Evolutionary conservation across 108 stramenopile genomes (phyloP).

Genomic region (Conticribra guillardii): DNA sequence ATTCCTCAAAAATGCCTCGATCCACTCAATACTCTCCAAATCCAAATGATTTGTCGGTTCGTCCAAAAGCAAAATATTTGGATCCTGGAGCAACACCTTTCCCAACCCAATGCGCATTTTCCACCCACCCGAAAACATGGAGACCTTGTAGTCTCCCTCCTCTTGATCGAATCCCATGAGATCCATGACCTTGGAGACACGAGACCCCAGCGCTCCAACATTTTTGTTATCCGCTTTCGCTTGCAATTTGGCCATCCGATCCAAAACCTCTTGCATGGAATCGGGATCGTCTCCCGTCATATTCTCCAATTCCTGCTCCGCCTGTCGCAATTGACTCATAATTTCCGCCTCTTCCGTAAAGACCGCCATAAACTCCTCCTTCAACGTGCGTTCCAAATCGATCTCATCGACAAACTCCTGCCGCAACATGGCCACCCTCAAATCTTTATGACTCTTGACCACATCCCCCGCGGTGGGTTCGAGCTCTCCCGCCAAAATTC

Average conservation of each 20-base stretch:
- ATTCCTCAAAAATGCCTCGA: conserved; percentile 92
- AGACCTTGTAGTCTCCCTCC: conserved; percentile 85
- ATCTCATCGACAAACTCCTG: conserved; percentile 97
- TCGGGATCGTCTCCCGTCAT: conserved; percentile 61
- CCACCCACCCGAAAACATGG: conserved; percentile 96
- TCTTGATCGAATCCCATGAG: conserved; percentile 93
- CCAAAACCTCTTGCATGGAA: conserved; percentile 87
- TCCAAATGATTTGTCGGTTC: conserved; percentile 92
- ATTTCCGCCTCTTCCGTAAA: conserved; percentile 90
- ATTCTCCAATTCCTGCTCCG: conserved; percentile 66
- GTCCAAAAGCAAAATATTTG: conserved; percentile 93
- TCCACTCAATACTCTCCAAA: conserved; percentile 95
- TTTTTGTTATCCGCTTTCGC: conserved; percentile 82
- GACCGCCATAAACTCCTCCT: conserved; percentile 92
- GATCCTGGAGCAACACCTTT: conserved; percentile 92
- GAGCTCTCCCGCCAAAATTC: conserved; percentile 91
- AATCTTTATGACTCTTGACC: conserved; percentile 75
- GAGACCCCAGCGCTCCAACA: conserved; percentile 82
- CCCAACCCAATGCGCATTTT: conserved; percentile 99
- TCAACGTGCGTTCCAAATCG: conserved; percentile 72
- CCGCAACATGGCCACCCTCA: conserved; percentile 92
- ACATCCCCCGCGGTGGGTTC: conserved; percentile 96
- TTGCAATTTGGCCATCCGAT: conserved; percentile 91
- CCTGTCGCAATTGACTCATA: conserved; percentile 61
- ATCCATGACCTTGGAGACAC: conserved; percentile 92